A percentile compares a stretch with the other conserved stretches of the same genome.
These are phyloP conservation scores for Cyberlindnera saturnus DNA, from an alignment of 805 yeast genomes.

Conservation along the genomic window DNA sequence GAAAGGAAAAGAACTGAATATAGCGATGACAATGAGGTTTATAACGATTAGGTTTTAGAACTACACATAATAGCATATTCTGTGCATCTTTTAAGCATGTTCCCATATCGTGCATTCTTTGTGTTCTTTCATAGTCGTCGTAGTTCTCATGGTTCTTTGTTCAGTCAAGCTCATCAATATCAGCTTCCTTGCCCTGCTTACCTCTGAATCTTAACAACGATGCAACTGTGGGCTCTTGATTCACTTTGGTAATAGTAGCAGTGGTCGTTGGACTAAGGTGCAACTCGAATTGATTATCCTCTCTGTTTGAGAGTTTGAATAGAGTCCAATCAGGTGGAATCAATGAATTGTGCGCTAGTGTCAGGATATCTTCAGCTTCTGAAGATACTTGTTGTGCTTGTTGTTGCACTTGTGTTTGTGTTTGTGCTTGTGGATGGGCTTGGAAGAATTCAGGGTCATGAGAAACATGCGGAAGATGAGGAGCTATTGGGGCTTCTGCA, in stretches of 20 bases:
- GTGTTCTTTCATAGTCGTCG: too few relatives aligned
- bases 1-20: not conserved
- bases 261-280: conserved; percentile 9
- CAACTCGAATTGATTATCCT: conserved; percentile 5
- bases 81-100: too few relatives aligned
- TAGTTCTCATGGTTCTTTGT: too few relatives aligned
- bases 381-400: not conserved
- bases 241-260: conserved; percentile 7
- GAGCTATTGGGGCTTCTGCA: not conserved
- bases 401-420: not conserved
- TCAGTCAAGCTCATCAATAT: too few relatives aligned
- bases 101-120: too few relatives aligned
- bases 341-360: conserved; percentile 10
- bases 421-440: not conserved
- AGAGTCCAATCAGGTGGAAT: conserved; percentile 24
- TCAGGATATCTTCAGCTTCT: not conserved
- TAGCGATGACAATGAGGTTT: not conserved
- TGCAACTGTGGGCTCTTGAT: not conserved
- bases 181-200: too few relatives aligned
- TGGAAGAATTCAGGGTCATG: conserved; percentile 4
- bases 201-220: too few relatives aligned
- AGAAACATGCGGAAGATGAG: conserved; percentile 1
- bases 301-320: conserved; percentile 15
- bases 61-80: too few relatives aligned
- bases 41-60: too few relatives aligned